Evolutionary conservation across 805 yeast genomes (phyloP), one percentile per base, ranked within the genome.

Genomic region (Candida chauliodis): DNA sequence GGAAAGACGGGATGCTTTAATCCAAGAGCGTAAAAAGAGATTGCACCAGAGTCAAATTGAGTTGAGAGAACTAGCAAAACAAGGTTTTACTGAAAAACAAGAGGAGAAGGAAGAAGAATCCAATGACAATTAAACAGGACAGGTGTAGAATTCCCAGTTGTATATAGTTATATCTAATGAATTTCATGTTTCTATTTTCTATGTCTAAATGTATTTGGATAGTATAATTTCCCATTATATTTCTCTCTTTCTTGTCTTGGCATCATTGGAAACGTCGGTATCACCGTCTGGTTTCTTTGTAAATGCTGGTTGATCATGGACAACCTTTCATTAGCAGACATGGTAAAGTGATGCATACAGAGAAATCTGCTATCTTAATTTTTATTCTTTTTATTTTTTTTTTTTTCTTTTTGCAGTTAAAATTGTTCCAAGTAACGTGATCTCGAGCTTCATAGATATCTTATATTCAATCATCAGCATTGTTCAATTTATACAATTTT

Each of bases 1-100:
- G 52, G 97, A 89, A 56, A 76, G 95, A 65, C 76, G 95, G 59
- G 96, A 89, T 57, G 73, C 61, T 10, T 84, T 79, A 41, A 78
- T 81, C 41, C 79, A 83, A 55, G 77, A 71, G 43, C 71, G 95
- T 51, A 79, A 76, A 59, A 59, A 69, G 48, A 73, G 89, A 51
- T 85, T 90, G 4, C 86, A 81, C 41, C 50, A 71, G 35, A 81
- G 82, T 2, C 73, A 76, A 55, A 50, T 54, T 34, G 75, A 73
- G 40, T 54, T 63, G 43, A 41, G 51, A n/a, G 46, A 54, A 37
- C 48, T 57, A 29, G 69, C 68, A 10, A 40, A 50, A 38, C 63
- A 63, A 18, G 69, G 69, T 1, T 66, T 66, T 42, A 43, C 50
- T 33, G 61, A 58, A 20, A 42, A 44, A 34, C 20, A 22, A 18